Base-by-base conservation (phyloP, 331 rosid genomes). In the Quercus tomentella region DNA sequence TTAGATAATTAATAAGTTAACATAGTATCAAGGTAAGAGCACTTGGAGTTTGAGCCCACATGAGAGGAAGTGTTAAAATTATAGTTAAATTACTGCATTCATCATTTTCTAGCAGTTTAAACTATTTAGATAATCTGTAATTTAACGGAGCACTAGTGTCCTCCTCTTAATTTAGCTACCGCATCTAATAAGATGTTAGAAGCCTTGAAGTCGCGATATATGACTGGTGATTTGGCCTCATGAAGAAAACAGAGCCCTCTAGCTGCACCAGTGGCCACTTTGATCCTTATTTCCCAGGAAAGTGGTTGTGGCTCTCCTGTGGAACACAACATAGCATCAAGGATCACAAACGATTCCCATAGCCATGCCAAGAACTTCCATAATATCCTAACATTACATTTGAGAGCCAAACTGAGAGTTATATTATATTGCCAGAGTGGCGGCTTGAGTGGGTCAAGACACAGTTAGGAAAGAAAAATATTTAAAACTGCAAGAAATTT, bases 181-280 rank as follows among this genome's bases (percentile, higher is more conserved):
- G 93, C 92, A 56, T 93, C 99, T 43, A 96, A 84, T 33, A 96
- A 88, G 84, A 96, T 96, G 68, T 96, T 93, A 6, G 99, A 93
- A 70, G 98, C 99, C 81, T 96, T 96, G 28, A 96, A 96, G 86
- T 96, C 99, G 0, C 98, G 99, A 85, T 93, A 96, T 74, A 96
- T 93, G 87, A 96, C 97, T 82, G 89, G 99, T 11, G 97, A 80
- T 84, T 96, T 72, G 11, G 97, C 99, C 20, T 96, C 97, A 11
- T 93, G 99, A 77, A 96, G 99, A 87, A 93, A 96, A 70, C 86
- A 87, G 70, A 96, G 97, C 82, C 99, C 98, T 85, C 89, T 90
- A 37, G 99, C 99, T 61, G 99, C 98, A 82, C 94, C 98, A 28
- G 90, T 87, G 69, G 97, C 99, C 74, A 96, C 99, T 84, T 96